These are phyloP conservation scores for Phyllosticta capitalensis DNA, from an alignment of 2,329 filamentous ascomycete species.

Conservation along the genomic window DNA sequence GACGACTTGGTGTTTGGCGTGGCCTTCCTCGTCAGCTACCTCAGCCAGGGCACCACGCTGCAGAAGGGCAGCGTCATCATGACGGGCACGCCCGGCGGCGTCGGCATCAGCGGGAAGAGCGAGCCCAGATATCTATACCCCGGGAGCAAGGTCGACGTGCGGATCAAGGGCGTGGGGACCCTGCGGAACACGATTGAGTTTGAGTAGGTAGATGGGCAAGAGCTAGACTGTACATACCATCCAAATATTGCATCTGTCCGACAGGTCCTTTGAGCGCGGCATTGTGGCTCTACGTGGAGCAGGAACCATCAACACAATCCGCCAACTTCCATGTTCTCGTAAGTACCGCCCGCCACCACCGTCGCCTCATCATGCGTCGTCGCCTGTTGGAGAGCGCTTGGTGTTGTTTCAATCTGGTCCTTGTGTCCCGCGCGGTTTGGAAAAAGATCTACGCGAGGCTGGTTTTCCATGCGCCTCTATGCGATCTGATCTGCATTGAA, in stretches of 20 bases:
- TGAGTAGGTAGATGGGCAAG: slow-evolving; percentile 5
- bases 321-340: too few relatives aligned
- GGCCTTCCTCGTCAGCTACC: slow-evolving; percentile 36
- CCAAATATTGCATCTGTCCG: not conserved
- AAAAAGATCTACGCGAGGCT: too few relatives aligned
- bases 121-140: slow-evolving; percentile 27
- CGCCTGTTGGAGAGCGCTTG: too few relatives aligned
- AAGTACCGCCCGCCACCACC: too few relatives aligned
- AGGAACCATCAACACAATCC: too few relatives aligned
- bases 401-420: too few relatives aligned
- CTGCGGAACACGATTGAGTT: slow-evolving; percentile 25
- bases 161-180: slow-evolving; percentile 22
- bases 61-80: slow-evolving; percentile 41
- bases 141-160: slow-evolving; percentile 25
- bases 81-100: slow-evolving; percentile 35
- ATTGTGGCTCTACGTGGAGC: too few relatives aligned
- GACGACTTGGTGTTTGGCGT: slow-evolving; percentile 41
- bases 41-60: slow-evolving; percentile 36
- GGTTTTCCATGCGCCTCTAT: too few relatives aligned
- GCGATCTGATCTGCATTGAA: too few relatives aligned
- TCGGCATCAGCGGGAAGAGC: slow-evolving; percentile 33
- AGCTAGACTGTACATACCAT: not conserved
- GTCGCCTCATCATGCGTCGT: too few relatives aligned
- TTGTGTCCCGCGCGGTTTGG: too few relatives aligned
- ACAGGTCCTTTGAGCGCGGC: too few relatives aligned